Conservation (phyloP, 352 stramenopile species). For the Globisporangium alternatum region DNA sequence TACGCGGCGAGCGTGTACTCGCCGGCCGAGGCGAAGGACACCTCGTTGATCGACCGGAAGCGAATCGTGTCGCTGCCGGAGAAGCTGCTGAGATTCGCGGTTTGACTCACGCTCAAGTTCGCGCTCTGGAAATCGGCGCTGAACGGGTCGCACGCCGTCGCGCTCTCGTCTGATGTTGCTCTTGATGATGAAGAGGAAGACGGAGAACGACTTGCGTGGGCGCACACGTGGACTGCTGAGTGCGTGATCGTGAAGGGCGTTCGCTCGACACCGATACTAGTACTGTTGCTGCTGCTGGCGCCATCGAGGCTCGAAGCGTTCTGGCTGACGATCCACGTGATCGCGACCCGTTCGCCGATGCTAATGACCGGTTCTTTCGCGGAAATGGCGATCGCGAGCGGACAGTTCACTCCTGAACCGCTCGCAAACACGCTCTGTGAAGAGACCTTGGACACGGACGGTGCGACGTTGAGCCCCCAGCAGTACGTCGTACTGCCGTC, state of each 20-base stretch:
- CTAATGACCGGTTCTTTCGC: not conserved
- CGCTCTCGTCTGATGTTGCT: not conserved
- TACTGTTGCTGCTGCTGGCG: slow-evolving; percentile 2
- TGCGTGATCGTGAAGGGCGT: slow-evolving; percentile 10
- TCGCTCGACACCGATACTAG: not conserved
- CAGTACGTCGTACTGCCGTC: slow-evolving; percentile 39
- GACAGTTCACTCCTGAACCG: slow-evolving; percentile 20
- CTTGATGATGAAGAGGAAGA: not conserved
- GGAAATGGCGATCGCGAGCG: slow-evolving; percentile 18
- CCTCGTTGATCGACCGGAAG: slow-evolving; percentile 22
- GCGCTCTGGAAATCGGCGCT: slow-evolving; percentile 16
- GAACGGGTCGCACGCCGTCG: slow-evolving; percentile 22
- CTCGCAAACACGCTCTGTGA: slow-evolving; percentile 16
- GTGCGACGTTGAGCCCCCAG: slow-evolving; percentile 23
- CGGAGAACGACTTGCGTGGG: not conserved
- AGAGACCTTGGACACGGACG: slow-evolving; percentile 17
- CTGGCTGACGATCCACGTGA: slow-evolving; percentile 24
- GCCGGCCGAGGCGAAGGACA: slow-evolving; percentile 24
- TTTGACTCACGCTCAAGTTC: slow-evolving; percentile 23
- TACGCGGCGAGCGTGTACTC: slow-evolving; percentile 33
- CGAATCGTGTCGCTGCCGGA: slow-evolving; percentile 9
- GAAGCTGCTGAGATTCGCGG: slow-evolving; percentile 16
- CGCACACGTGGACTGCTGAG: slow-evolving; percentile 24
- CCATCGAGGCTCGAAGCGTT: not conserved
- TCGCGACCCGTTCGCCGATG: slow-evolving; percentile 11